These are phyloP conservation scores for Candida alai DNA, from an alignment of 805 yeast species.

Conservation along the genomic window DNA sequence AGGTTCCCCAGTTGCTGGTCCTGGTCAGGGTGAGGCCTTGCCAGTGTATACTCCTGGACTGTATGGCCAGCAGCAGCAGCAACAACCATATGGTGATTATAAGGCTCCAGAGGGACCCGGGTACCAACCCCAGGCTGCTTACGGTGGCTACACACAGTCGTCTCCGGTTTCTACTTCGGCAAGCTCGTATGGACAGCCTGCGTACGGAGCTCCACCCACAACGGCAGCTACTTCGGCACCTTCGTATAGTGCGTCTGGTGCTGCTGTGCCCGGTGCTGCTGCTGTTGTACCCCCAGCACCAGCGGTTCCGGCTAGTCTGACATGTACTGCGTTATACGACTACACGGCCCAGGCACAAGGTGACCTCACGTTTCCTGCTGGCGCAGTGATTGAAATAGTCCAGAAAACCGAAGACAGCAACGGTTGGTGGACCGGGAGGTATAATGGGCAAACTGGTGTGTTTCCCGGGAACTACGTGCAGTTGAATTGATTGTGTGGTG, in stretches of 20 bases:
- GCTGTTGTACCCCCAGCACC: slow-evolving; percentile 22
- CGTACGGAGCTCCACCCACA: slow-evolving; percentile 4
- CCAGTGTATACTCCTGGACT: slow-evolving; percentile 36
- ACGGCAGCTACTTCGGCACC: slow-evolving; percentile 22
- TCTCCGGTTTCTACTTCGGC: slow-evolving; percentile 15
- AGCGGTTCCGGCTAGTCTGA: slow-evolving; percentile 41
- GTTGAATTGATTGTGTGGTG: slow-evolving; percentile 49
- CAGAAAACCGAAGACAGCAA: slow-evolving; percentile 79
- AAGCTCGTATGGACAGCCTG: slow-evolving; percentile 14
- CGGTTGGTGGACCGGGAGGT: slow-evolving; percentile 97
- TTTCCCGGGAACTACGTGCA: slow-evolving; percentile 98
- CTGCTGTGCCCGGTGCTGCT: slow-evolving; percentile 11
- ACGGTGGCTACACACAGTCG: slow-evolving; percentile 13
- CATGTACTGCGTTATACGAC: slow-evolving; percentile 88
- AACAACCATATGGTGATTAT: slow-evolving; percentile 22
- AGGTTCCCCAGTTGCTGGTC: slow-evolving; percentile 16
- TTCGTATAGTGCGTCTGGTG: slow-evolving; percentile 22
- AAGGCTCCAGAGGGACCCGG: slow-evolving; percentile 24
- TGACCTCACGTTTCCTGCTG: slow-evolving; percentile 83
- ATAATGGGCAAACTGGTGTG: slow-evolving; percentile 81
- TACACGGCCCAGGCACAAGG: slow-evolving; percentile 92
- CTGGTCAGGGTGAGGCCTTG: slow-evolving; percentile 23
- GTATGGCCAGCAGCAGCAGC: slow-evolving; percentile 17
- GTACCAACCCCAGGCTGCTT: slow-evolving; percentile 11
- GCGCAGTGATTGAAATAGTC: slow-evolving; percentile 77